Base-by-base conservation (phyloP, 2,329 filamentous ascomycete species). In the Aspergillus intermedius region DNA sequence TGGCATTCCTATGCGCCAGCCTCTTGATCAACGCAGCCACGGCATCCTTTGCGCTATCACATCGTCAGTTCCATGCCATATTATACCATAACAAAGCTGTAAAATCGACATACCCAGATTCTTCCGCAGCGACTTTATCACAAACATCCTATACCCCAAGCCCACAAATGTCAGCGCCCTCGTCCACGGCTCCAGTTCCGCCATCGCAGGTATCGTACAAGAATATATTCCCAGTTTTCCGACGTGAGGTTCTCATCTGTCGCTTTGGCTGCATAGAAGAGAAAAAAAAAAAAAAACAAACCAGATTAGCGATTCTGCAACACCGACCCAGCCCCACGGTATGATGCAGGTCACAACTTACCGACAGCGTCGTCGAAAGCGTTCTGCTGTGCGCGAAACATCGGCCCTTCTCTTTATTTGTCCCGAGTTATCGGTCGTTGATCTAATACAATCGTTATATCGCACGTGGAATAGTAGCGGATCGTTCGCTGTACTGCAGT, bases 161-260 rank as follows among this genome's bases (percentile, higher is more conserved):
- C 40, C 19, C 42, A 51, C 43, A 55, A 40, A 42, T 5, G 53
- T 61, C 47, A 57, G 48, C 52, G 52, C 42, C 3, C 37, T 40
- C 17, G 19, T 30, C 10, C 25, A 30, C 17, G 22, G 8, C 54
- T 52, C 44, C 12, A 21, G 15, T 28, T 15, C 12, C 44, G 5
- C 10, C 32, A 6, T 39, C 22, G 12, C 12, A 45, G n/a, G 30
- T 21, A 32, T 10, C 72, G 54, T 74, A 80, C 77, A 60, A 85
- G 73, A 58, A 85, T 84, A 57, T 77, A 84, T 66, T 86, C 84
- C 84, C 84, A 87, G 67, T 87, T 86, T 71, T 94, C 81, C 25
- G 85, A 87, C 19, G 91, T 97, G 61, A 97, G 81, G 72, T 96
- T 98, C 79, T 98, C 93, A 72, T 98, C 93, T 49, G 93, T 98